Evolutionary conservation across 306 rosid genomes (phyloP), one percentile per base, ranked within the genome.

Genomic region (Citrullus amarus): DNA sequence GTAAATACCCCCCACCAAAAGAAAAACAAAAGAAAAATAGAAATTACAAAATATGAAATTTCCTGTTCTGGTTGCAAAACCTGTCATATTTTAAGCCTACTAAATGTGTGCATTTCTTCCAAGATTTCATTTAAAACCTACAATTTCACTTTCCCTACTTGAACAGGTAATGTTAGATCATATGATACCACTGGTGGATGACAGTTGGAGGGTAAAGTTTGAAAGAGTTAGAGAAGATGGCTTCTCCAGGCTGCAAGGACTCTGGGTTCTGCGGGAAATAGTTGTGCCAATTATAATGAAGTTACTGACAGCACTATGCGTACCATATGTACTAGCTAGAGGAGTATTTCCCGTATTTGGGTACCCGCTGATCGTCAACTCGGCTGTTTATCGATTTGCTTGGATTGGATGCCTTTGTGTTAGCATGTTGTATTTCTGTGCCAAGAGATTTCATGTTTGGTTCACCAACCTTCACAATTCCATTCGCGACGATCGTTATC

Each of bases 191-290:
- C 85, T 96, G 43, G 81, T 92, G 76, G 99, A 96, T 46, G 99
- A 96, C 67, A 96, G 91, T 76, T 96, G 99, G 99, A 91, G 99
- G 25, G 85, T 85, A 20, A 96, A 96, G 81, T 96, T 96, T 48
- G 98, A 91, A 86, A 88, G 99, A 75, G 99, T 96, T 83, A 91
- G 98, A 82, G 98, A 92, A 79, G 94, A 96, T 74, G 99, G 99
- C 74, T 96, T 96, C 87, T 92, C 99, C 12, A 83, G 99, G 91
- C 87, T 96, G 79, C 97, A 90, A 86, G 98, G 97, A 67, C 92
- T 96, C 12, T 96, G 99, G 99, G 99, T 96, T 75, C 85, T 96
- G n/a, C 87, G 89, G 13, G 97, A 96, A 87, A 96, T 96, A 79
- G 99, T 96, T 22, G 88, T 92, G 78, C 99, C 99, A 2, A 92